Percentiles rank a stretch among this genome's conserved stretches.
Evolutionary conservation across 306 rosid genomes (phyloP).

Genomic region (Carpinus viminea): DNA sequence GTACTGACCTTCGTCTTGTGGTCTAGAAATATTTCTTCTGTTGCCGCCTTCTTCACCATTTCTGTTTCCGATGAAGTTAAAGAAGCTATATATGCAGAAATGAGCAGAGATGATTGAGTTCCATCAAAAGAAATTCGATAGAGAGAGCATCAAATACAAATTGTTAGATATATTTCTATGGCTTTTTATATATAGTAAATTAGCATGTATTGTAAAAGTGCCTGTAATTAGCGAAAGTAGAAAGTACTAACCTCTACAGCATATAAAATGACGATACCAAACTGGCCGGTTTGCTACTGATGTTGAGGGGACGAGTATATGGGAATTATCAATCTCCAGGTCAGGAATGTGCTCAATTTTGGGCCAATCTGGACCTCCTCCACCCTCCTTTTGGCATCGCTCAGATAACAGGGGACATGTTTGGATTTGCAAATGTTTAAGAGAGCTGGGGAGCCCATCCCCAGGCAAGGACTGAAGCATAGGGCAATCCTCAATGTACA

Average conservation of each 20-base stretch:
- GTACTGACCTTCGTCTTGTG: background rate
- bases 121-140: too few species aligned
- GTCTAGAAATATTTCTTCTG: background rate
- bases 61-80: too few species aligned
- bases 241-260: background rate
- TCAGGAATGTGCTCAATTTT: background rate
- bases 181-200: too few species aligned
- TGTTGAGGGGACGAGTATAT: too few species aligned
- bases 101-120: too few species aligned
- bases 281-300: too few species aligned
- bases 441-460: background rate
- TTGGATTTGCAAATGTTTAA: background rate
- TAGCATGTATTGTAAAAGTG: background rate
- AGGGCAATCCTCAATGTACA: background rate
- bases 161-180: too few species aligned
- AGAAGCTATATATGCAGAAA: too few species aligned
- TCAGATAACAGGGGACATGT: background rate
- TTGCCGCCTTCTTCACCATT: too few species aligned
- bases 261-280: background rate
- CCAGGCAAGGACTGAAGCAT: background rate
- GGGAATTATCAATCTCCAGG: too few species aligned
- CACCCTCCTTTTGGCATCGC: background rate
- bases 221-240: background rate
- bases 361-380: background rate
- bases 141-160: too few species aligned